Base-by-base conservation (phyloP, 768 basidiomycete species). In the Hericium rajendrae region DNA sequence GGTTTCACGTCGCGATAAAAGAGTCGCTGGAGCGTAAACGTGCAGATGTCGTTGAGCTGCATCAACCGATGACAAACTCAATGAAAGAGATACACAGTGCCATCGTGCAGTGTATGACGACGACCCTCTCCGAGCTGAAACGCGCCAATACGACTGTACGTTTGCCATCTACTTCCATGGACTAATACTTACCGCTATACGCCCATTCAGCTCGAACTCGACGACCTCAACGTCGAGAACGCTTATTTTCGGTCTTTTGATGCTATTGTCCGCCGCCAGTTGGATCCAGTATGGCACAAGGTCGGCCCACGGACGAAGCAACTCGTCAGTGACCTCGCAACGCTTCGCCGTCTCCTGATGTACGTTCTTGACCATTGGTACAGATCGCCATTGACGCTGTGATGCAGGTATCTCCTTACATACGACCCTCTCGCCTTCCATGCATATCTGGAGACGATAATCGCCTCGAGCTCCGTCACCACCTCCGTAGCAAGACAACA, bases 231-330 rank as follows among this genome's bases (percentile, higher is more conserved):
- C 24, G 80, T 98, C 50, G 90, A 97, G 65, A 94, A 88, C 64
- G 91, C 94, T 0, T 94, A 97, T 64, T 98, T 97, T 70, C 83
- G 84, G 38, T 91, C 89, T 1, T 99, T 98, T 65, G 94, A 97
- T 66, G 73, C 80, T 18, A 78, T 95, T 52, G 93, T 97, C 2
- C 83, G 94, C 3, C 81, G 83, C 37, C 92, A 94, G 65, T 80
- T 98, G 8, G 92, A 97, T 69, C 79, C 93, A 0, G 87, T 97
- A 6, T 98, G 97, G 95, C 94, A 98, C 70, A 91, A 93, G 71
- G 94, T 95, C 26, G 93, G 93, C 0, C 85, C 91, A 1, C 86
- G 82, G 59, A 98, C 94, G 4, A 93, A 91, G 64, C 91, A 94
- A 59, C 81, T 98, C 11, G 92, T 97, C 9, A 81, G 77, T 53